Base-by-base conservation (phyloP, 345 rosid species). In the Lagerstroemia speciosa region DNA sequence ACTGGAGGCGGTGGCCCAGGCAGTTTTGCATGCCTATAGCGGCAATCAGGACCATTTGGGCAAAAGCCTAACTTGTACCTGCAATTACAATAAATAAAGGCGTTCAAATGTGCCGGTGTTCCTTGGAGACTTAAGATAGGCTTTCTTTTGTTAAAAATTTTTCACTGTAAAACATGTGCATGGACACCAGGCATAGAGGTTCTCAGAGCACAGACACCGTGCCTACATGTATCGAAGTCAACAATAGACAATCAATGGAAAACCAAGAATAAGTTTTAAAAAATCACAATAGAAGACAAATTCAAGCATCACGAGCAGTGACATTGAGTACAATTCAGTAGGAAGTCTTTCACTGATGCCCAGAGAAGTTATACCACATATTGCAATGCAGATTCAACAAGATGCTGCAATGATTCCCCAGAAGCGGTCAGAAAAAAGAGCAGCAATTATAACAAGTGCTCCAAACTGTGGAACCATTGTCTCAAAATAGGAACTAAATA, bases 31-130 rank as follows among this genome's bases (percentile, higher is more conserved):
- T 95, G 99, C 84, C 98, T 85, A 62, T 92, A 95, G 32, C 98
- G 85, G 72, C 98, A 95, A 68, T 92, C 98, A 53, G 94, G 87
- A 80, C 98, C 99, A 82, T 92, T 92, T 48, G 99, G 99, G 78
- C 99, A 92, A 79, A 95, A 95, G 17, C 99, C 99, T 50, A 92
- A 75, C 86, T 95, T 95, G 82, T 88, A 95, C 99, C 98, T 95
- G 75, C 69, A 79, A 70, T 61, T 36, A 66, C 24, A 67, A 22
- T 31, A 29, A 33, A 62, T 53, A 8, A 15, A 71, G 68, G 27
- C 40, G n/a, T 36, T 12, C n/a, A 52, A 17, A 11, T 40, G 24
- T 29, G 34, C 38, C 17, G 17, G 24, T 9, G 36, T 33, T 38
- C 60, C 30, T 31, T 62, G 0, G n/a, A 5, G 41, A 62, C 58